Conservation (phyloP, 129 eudicot species). For the Gnaphalium uliginosum region DNA sequence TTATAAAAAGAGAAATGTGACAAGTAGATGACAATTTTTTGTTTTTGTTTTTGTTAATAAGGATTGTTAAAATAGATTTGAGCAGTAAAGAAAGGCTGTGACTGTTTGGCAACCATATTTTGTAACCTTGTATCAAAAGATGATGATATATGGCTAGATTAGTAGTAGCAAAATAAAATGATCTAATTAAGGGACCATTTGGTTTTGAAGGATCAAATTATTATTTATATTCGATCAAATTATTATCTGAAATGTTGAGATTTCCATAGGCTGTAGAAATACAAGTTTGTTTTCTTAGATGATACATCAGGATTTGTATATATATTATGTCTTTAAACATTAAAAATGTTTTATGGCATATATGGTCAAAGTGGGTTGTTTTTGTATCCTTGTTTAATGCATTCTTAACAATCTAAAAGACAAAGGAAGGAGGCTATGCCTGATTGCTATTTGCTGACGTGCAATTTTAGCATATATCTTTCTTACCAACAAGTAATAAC, state of each 20-base stretch:
- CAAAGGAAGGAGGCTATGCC: too few species aligned
- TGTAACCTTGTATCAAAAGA: slow-evolving; percentile 22
- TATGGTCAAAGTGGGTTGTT: not conserved
- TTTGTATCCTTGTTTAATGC: not conserved
- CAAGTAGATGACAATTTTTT: slow-evolving; percentile 3
- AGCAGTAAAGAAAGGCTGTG: slow-evolving; percentile 29
- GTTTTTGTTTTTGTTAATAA: slow-evolving; percentile 21
- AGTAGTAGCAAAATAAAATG: not conserved
- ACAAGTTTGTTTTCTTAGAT: too few species aligned
- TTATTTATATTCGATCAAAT: too few species aligned
- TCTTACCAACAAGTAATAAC: not conserved
- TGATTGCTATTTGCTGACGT: too few species aligned
- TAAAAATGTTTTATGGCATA: not conserved
- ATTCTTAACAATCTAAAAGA: too few species aligned
- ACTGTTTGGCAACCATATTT: slow-evolving; percentile 34
- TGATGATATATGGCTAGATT: slow-evolving; percentile 2
- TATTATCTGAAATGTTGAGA: too few species aligned
- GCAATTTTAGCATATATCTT: too few species aligned
- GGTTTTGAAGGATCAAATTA: not conserved
- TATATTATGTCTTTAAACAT: not conserved
- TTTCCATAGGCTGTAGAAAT: too few species aligned
- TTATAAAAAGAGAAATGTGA: slow-evolving; percentile 17
- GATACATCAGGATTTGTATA: too few species aligned
- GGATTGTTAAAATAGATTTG: slow-evolving; percentile 20
- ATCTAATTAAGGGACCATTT: not conserved